phyloP scores from a whole-genome alignment of 345 rosid species.

The Fremontodendron californicum region DNA sequence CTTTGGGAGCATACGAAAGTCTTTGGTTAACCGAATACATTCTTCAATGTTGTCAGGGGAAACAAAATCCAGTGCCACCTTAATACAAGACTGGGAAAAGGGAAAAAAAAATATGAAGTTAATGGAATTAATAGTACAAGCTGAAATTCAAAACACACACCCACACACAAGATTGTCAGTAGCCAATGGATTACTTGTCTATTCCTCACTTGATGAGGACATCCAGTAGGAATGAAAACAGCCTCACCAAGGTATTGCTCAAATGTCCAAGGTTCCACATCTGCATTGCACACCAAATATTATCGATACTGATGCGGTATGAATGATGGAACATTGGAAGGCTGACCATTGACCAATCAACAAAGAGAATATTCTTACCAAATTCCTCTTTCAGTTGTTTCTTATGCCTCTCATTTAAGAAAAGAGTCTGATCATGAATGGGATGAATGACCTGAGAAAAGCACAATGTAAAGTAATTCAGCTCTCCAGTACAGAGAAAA shows the following conservation, averaged over 20 bases:
- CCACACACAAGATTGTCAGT: not conserved
- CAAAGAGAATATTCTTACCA: slow-evolving; percentile 27
- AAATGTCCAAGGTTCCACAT: slow-evolving; percentile 59
- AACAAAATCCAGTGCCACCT: slow-evolving; percentile 49
- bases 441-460: slow-evolving; percentile 47
- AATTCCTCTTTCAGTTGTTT: slow-evolving; percentile 56
- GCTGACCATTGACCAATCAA: not conserved
- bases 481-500: not conserved
- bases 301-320: not conserved
- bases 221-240: slow-evolving; percentile 62
- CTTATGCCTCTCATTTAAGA: slow-evolving; percentile 46
- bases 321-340: not conserved
- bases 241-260: slow-evolving; percentile 61
- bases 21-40: slow-evolving; percentile 41
- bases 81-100: slow-evolving; percentile 41
- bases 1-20: slow-evolving; percentile 41
- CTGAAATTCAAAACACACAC: not conserved
- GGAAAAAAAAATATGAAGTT: not conserved
- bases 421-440: slow-evolving; percentile 53
- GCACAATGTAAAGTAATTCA: slow-evolving; percentile 12
- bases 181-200: slow-evolving; percentile 32
- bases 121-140: not conserved
- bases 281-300: slow-evolving; percentile 26
- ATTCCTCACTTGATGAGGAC: slow-evolving; percentile 68
- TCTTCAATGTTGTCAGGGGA: slow-evolving; percentile 46